Conservation (phyloP, 495 filamentous ascomycete species). For the Penicillium lagena region DNA sequence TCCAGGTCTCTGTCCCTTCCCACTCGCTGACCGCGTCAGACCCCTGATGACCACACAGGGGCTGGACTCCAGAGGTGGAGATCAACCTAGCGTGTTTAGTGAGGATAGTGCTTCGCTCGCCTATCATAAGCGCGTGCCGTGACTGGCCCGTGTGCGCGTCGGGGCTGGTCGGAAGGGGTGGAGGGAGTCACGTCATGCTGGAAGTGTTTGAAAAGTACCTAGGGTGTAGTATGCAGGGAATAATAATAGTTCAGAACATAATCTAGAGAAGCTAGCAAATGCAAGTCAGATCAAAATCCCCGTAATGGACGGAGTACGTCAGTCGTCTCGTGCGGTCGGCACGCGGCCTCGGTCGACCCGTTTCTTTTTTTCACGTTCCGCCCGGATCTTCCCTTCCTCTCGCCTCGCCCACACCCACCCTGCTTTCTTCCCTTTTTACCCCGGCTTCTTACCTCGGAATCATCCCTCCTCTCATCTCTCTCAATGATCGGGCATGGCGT, state of each 20-base stretch:
- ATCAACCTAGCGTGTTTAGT: too few relatives aligned
- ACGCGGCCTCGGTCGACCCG: constrained; percentile 6
- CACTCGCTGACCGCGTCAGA: too few relatives aligned
- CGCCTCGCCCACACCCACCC: background rate
- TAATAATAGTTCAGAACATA: background rate
- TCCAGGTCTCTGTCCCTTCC: background rate
- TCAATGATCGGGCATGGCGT: constrained; percentile 67
- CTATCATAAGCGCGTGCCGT: background rate
- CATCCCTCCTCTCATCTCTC: constrained; percentile 4
- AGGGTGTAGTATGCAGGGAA: too few relatives aligned
- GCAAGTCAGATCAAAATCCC: background rate
- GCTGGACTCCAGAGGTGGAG: constrained; percentile 1
- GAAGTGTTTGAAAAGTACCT: too few relatives aligned
- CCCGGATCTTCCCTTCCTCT: constrained; percentile 1
- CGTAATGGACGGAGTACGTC: too few relatives aligned
- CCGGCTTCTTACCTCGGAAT: background rate
- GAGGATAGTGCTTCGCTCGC: too few relatives aligned
- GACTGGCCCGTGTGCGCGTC: constrained; percentile 12
- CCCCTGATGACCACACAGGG: background rate
- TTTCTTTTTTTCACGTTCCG: constrained; percentile 5
- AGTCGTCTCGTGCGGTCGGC: background rate
- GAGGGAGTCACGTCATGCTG: background rate
- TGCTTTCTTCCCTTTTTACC: constrained; percentile 1
- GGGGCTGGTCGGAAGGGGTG: constrained; percentile 17
- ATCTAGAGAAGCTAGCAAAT: background rate